Evolutionary conservation across 2,329 filamentous ascomycete species (phyloP).

Genomic region (Myriosclerotinia scirpicola): DNA sequence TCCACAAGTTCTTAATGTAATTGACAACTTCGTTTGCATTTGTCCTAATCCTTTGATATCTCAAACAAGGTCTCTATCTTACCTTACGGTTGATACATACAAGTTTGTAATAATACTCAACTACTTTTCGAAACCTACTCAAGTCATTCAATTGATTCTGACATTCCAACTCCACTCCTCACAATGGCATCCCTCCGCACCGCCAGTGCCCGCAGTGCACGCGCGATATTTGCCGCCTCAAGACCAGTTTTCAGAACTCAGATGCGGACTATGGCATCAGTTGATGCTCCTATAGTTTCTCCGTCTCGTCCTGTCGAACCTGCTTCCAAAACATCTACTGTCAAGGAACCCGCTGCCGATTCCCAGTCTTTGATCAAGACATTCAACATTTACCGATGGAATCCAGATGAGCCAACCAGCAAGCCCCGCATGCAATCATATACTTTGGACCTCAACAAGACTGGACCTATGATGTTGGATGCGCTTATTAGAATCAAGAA

Average conservation of each 20-base stretch:
- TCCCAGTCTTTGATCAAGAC: conserved; percentile 77
- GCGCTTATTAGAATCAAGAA: conserved; percentile 99
- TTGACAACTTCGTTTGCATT: conserved; percentile 8
- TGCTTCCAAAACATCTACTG: conserved; percentile 33
- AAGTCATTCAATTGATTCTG: conserved; percentile 12
- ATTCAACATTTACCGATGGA: conserved; percentile 99
- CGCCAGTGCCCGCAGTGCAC: conserved; percentile 24
- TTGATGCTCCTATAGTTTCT: conserved; percentile 17
- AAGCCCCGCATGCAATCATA: conserved; percentile 97
- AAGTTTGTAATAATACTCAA: conserved; percentile 15
- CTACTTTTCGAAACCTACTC: background rate
- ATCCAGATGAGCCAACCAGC: conserved; percentile 84
- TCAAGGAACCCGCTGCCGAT: conserved; percentile 51
- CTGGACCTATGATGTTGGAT: conserved; percentile 96
- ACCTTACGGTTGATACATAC: conserved; percentile 9
- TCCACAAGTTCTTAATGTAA: conserved; percentile 17
- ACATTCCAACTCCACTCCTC: conserved; percentile 8
- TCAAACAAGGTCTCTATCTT: background rate
- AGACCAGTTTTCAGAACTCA: conserved; percentile 25
- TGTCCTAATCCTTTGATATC: conserved; percentile 7
- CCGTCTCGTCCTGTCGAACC: conserved; percentile 30
- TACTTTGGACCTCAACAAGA: conserved; percentile 96
- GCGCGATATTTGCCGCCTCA: conserved; percentile 26
- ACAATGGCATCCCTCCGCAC: conserved; percentile 27
- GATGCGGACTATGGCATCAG: conserved; percentile 27